Base-by-base conservation (phyloP, 768 basidiomycete genomes). In the Rhodocollybia butyracea region DNA sequence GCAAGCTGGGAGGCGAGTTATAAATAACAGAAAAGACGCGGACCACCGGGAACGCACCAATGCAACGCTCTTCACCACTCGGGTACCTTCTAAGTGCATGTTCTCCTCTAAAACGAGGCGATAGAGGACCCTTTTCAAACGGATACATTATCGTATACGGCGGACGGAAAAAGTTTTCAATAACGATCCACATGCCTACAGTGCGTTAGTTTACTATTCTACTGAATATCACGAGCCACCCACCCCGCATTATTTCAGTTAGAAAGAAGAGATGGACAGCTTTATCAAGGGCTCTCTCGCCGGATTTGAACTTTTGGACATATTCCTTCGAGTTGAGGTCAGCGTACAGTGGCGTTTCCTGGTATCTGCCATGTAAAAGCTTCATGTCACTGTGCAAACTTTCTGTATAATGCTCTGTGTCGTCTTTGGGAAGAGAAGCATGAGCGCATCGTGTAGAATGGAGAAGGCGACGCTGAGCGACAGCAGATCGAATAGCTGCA, bases 61-160 rank as follows among this genome's bases (percentile, higher is more conserved):
- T 99, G 74, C 97, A 99, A 42, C 97, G 85, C 70, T 99, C 97
- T 75, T 99, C 97, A 22, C 97, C 97, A 59, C 88, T 95, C 13
- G 97, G 94, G 72, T 99, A 99, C 63, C 97, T 78, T 57, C 97
- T 86, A 58, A 99, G 75, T 29, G 97, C 97, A 72, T 99, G 97
- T 72, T 99, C 97, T 45, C 97, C 97, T 66, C 97, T 88, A 80
- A 99, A 99, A 58, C 97, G 91, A 46, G 97, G 94, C 27, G 94
- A 97, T 46, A 98, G 74, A 22, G 97, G 97, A 31, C 97, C 97
- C 70, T 98, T 98, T 76, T 99, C 97, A 63, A 94, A 97, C 3
- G 94, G 95, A 69, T 94, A 94, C 88, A 89, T 94, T 78, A 98
- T 98, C 30, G 96, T 99, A 72, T 98, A 99, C 26, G 96, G 96